These are phyloP conservation scores for Colletotrichum sp. DNA, from an alignment of 2,329 filamentous ascomycete genomes.

Conservation along the genomic window DNA sequence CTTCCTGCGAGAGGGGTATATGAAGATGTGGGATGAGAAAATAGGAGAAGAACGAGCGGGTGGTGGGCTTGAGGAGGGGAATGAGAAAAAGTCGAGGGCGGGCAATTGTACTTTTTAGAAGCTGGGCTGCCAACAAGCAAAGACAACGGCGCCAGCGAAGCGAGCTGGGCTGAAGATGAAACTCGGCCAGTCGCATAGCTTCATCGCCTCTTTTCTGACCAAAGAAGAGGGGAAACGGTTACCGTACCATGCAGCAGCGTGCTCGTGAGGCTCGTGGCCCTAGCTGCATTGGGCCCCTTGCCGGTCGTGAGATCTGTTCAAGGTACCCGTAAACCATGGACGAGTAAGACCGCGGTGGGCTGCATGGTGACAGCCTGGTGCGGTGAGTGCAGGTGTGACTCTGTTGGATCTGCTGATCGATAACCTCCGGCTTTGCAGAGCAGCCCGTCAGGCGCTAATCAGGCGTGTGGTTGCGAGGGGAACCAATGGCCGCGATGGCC, in stretches of 20 bases:
- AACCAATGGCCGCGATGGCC: constrained; percentile 13
- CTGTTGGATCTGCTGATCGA: constrained; percentile 18
- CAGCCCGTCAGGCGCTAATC: constrained; percentile 4
- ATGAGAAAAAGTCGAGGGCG: not conserved
- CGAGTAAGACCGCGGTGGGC: not conserved
- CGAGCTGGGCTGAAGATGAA: constrained; percentile 16
- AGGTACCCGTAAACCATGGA: not conserved
- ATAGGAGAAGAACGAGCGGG: not conserved
- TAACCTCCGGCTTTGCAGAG: not conserved
- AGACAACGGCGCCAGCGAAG: not conserved
- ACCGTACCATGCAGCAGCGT: constrained; percentile 6
- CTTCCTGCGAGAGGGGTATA: not conserved
- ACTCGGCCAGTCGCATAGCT: constrained; percentile 17
- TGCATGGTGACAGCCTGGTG: not conserved
- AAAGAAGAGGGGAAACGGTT: not conserved
- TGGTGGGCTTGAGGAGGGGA: not conserved
- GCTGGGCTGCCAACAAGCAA: not conserved
- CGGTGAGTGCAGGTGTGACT: not conserved
- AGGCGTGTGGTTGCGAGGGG: not conserved
- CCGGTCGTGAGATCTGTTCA: not conserved
- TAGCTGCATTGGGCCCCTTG: constrained; percentile 1
- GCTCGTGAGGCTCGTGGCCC: not conserved
- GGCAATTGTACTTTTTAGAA: not conserved
- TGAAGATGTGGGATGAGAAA: not conserved
- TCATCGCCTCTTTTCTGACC: not conserved